These are phyloP conservation scores for Paracoccidioides lutzii DNA, from an alignment of 2,329 filamentous ascomycete species.

Conservation along the genomic window DNA sequence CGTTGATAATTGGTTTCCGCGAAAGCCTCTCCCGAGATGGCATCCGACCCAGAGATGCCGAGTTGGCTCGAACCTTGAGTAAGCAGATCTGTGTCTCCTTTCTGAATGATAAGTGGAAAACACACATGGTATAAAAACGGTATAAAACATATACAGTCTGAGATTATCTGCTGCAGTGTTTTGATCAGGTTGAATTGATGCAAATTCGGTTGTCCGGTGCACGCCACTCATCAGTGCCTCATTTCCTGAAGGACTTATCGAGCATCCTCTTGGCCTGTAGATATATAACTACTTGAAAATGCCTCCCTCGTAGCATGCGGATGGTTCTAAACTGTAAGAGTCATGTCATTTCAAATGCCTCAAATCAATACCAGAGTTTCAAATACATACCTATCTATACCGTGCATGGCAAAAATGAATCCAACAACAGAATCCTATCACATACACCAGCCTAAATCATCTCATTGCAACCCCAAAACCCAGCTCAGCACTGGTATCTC, in stretches of 20 bases:
- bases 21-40: background rate
- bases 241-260: background rate
- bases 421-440: background rate
- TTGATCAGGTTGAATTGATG: background rate
- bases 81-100: no score
- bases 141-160: no score
- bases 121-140: no score
- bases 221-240: background rate
- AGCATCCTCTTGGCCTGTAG: no score
- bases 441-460: background rate
- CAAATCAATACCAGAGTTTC: no score
- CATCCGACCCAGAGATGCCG: background rate
- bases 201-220: background rate
- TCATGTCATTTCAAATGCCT: no score
- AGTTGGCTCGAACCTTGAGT: no score
- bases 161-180: background rate
- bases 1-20: background rate
- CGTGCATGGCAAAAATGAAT: background rate
- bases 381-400: no score
- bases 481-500: slow-evolving; percentile 45
- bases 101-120: no score
- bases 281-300: no score
- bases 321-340: no score
- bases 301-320: no score
- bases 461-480: background rate